phyloP scores from a whole-genome alignment of 345 rosid genomes.

The Linum tenue region DNA sequence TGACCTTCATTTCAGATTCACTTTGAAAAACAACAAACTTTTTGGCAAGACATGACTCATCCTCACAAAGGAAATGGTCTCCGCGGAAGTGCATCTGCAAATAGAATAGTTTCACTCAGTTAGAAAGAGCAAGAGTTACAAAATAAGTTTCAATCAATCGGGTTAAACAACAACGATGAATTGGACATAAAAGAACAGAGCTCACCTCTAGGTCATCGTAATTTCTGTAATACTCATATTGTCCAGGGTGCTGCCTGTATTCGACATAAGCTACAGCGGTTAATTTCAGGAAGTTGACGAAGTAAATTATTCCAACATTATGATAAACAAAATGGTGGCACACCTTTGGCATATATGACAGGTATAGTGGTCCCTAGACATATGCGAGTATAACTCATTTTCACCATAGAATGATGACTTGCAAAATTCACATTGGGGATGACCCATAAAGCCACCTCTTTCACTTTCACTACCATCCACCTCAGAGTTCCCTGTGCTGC shows the following conservation, averaged over 20 bases:
- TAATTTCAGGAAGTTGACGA: not conserved
- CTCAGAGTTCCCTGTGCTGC: constrained; percentile 18
- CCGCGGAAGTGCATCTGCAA: constrained; percentile 19
- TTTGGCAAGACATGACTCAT: constrained; percentile 24
- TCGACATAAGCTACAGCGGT: not conserved
- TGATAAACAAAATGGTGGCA: not conserved
- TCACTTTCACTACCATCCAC: constrained; percentile 24
- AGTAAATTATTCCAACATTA: not conserved
- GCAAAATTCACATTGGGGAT: constrained; percentile 23
- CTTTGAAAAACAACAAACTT: constrained; percentile 19
- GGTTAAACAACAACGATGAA: not conserved
- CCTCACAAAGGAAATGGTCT: constrained; percentile 20
- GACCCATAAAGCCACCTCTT: constrained; percentile 24
- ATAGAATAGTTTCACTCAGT: not conserved
- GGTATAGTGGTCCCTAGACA: constrained; percentile 26
- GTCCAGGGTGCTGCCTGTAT: constrained; percentile 22
- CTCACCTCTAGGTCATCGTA: constrained; percentile 19
- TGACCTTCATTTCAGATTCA: constrained; percentile 23
- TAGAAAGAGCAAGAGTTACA: not conserved
- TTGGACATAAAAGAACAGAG: not conserved
- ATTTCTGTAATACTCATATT: constrained; percentile 18
- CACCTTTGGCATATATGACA: constrained; percentile 26
- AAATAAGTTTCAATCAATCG: not conserved
- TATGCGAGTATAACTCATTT: constrained; percentile 20
- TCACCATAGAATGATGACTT: constrained; percentile 20